Conservation (phyloP, 2,329 filamentous ascomycete species). For the Phyllosticta citriasiana region DNA sequence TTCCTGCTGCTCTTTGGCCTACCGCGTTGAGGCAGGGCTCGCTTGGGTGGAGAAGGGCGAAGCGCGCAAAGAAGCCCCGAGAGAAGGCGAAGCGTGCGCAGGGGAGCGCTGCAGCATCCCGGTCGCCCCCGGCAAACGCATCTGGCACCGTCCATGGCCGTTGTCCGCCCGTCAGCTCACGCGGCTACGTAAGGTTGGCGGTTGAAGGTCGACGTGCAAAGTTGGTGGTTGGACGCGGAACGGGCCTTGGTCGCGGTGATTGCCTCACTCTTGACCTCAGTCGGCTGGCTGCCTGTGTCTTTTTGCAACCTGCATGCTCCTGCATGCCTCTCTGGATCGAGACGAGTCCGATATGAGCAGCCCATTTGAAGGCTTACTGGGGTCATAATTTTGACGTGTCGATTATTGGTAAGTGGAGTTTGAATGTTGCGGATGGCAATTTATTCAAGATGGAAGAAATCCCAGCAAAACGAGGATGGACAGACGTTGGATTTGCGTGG, state of each 20-base stretch:
- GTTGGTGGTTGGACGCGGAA: constrained; percentile 2
- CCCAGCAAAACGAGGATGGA: background rate
- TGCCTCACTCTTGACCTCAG: constrained; percentile 1
- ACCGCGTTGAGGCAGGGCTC: background rate
- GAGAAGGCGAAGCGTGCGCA: background rate
- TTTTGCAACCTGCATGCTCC: background rate
- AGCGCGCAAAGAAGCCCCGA: background rate
- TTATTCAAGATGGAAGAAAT: background rate
- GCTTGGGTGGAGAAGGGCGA: background rate
- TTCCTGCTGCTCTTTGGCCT: background rate
- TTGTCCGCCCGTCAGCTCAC: background rate
- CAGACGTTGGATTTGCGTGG: background rate
- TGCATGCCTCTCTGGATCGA: background rate
- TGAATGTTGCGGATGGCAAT: background rate
- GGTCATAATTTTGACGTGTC: background rate
- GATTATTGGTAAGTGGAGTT: background rate
- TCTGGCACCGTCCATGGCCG: background rate
- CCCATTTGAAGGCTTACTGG: background rate
- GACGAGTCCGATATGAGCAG: background rate
- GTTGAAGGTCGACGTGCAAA: background rate
- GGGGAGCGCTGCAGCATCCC: background rate
- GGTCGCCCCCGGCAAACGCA: background rate
- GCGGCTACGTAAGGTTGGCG: background rate
- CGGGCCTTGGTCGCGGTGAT: background rate
- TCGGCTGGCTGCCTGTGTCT: background rate